Base-by-base conservation (phyloP, 768 basidiomycete genomes). In the Suillus occidentalis region DNA sequence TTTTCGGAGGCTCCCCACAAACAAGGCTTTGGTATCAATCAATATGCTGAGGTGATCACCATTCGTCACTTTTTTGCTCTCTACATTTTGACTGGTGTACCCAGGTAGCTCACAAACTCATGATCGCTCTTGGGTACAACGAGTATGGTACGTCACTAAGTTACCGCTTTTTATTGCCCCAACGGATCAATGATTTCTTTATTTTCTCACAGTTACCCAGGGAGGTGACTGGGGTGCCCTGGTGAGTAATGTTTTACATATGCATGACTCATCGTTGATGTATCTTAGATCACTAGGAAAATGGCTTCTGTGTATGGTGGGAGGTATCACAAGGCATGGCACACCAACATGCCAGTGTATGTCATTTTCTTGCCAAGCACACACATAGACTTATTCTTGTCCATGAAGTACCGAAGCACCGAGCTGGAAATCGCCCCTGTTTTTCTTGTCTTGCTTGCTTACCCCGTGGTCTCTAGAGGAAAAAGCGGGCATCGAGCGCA, bases 1-100 rank as follows among this genome's bases (percentile, higher is more conserved):
- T 89, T 87, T 73, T 88, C 88, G 0, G 81, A 86, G 55, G 85
- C 82, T 0, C 84, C 85, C 0, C 83, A 70, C 55, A 83, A 83
- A 70, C 79, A 79, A 64, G 86, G 86, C 0, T 89, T 89, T 65
- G 69, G 67, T 10, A 39, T 75, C 0, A 63, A 71, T 20, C 85
- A 88, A 56, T 87, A 83, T 57, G 86, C 86, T 0, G 85, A 89
- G 75, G 87, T 83, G 49, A 42, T 62, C 65, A 18, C 6, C 13
- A 12, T 36, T 37, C 34, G n/a, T 56, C n/a, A 56, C 9, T n/a
- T 20, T 16, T 14, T 0, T 13, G 34, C 1, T 10, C 8, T 45
- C 69, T 3, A 58, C 66, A 52, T 72, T 67, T 1, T 22, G 42
- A 58, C 60, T 43, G 22, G n/a, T 39, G 7, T 28, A 22, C 12